A percentile compares a stretch with the other conserved stretches of the same genome.
phyloP scores from a whole-genome alignment of 768 basidiomycete genomes.

The Tulasnella sp. region DNA sequence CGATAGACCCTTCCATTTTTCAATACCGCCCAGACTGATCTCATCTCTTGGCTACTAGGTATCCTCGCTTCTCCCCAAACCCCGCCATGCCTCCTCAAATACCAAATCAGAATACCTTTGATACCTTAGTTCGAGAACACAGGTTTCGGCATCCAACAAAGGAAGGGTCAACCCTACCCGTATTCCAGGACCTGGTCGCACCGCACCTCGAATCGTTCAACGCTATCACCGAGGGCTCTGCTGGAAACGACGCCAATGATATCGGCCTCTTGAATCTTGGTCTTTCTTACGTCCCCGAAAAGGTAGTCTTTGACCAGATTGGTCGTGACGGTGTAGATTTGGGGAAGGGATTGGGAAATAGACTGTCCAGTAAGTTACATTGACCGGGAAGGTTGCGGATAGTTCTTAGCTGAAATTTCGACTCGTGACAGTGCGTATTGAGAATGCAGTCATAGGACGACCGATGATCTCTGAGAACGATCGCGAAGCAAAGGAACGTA shows the following conservation, averaged over 20 bases:
- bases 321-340: slow-evolving; percentile 9
- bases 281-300: slow-evolving; percentile 74
- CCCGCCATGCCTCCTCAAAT: not conserved
- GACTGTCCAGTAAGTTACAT: slow-evolving; percentile 59
- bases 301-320: slow-evolving; percentile 44
- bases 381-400: not conserved
- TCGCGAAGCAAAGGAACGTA: slow-evolving; percentile 56
- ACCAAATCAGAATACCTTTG: slow-evolving; percentile 35
- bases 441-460: slow-evolving; percentile 59
- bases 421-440: slow-evolving; percentile 69
- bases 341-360: slow-evolving; percentile 54
- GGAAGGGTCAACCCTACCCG: slow-evolving; percentile 56
- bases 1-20: too few species aligned
- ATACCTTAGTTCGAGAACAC: slow-evolving; percentile 69
- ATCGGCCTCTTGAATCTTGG: slow-evolving; percentile 68
- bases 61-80: too few species aligned
- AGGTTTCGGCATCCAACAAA: slow-evolving; percentile 65
- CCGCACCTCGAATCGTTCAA: slow-evolving; percentile 97
- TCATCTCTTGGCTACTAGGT: too few species aligned
- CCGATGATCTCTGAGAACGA: slow-evolving; percentile 85
- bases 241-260: slow-evolving; percentile 57
- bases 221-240: slow-evolving; percentile 86
- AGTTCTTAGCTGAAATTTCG: not conserved
- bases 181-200: slow-evolving; percentile 82
- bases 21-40: too few species aligned